These are phyloP conservation scores for Scutellaria barbata DNA, from an alignment of 257 asterid species.

Conservation along the genomic window DNA sequence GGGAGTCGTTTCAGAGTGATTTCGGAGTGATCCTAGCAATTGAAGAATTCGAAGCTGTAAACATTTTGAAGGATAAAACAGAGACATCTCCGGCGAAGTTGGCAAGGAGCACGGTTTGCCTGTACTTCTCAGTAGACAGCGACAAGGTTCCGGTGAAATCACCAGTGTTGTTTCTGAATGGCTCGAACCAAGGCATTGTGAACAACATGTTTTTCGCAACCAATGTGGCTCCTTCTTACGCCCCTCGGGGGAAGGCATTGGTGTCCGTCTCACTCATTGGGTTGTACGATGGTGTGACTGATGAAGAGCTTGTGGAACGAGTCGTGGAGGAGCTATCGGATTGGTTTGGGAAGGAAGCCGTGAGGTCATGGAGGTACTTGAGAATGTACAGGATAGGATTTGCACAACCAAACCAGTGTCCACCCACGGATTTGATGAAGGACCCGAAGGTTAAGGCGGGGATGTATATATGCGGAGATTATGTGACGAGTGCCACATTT, in stretches of 20 bases:
- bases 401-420: slow-evolving; percentile 93
- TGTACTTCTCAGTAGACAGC: slow-evolving; percentile 68
- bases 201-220: slow-evolving; percentile 92
- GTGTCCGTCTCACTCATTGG: slow-evolving; percentile 82
- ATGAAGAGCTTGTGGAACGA: slow-evolving; percentile 63
- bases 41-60: slow-evolving; percentile 73
- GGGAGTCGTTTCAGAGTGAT: slow-evolving; percentile 58
- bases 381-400: slow-evolving; percentile 70
- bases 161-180: slow-evolving; percentile 76
- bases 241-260: slow-evolving; percentile 76
- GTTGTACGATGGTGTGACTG: slow-evolving; percentile 48
- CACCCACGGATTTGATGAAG: slow-evolving; percentile 79
- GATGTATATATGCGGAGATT: slow-evolving; percentile 90
- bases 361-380: slow-evolving; percentile 70
- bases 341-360: slow-evolving; percentile 72
- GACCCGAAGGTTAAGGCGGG: slow-evolving; percentile 61
- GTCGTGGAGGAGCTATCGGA: slow-evolving; percentile 65
- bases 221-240: slow-evolving; percentile 81
- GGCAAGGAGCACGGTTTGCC: slow-evolving; percentile 80
- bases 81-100: slow-evolving; percentile 50
- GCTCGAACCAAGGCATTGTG: slow-evolving; percentile 78
- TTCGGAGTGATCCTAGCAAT: slow-evolving; percentile 78
- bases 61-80: slow-evolving; percentile 51
- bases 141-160: slow-evolving; percentile 63
- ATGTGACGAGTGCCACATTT: slow-evolving; percentile 83